A percentile compares a stretch with the other conserved stretches of the same genome.
Conservation (phyloP, 2,329 filamentous ascomycete genomes). For the Trichoderma gracile region DNA sequence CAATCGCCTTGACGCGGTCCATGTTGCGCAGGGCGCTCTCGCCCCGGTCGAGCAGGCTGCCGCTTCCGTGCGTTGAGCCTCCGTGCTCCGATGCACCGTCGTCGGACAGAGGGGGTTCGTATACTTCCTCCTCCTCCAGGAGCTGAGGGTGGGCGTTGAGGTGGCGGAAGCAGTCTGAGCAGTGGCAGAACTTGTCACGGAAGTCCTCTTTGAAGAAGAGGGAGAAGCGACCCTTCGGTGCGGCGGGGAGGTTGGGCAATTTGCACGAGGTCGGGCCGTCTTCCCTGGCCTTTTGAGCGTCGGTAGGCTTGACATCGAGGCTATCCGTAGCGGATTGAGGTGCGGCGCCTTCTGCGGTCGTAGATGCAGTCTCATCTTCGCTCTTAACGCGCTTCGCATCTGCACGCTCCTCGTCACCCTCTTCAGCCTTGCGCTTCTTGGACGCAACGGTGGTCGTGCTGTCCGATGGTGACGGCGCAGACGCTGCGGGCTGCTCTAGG, state of each 20-base stretch:
- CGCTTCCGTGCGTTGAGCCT: constrained; percentile 67
- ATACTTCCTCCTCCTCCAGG: constrained; percentile 89
- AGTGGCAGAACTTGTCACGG: constrained; percentile 80
- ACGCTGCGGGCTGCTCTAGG: constrained; percentile 32
- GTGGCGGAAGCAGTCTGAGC: constrained; percentile 73
- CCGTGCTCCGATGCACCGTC: constrained; percentile 56
- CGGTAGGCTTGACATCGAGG: neutral
- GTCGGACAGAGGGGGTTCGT: constrained; percentile 85
- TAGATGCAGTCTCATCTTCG: constrained; percentile 35
- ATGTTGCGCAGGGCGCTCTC: constrained; percentile 90
- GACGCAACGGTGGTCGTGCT: constrained; percentile 30
- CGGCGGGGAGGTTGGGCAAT: constrained; percentile 56
- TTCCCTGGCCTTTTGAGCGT: neutral
- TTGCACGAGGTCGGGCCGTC: constrained; percentile 52
- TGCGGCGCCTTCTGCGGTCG: neutral
- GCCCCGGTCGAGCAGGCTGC: constrained; percentile 84
- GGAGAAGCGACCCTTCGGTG: constrained; percentile 65
- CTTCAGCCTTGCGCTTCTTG: constrained; percentile 69
- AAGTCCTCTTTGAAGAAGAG: constrained; percentile 81
- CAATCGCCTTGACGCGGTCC: constrained; percentile 88
- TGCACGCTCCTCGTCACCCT: constrained; percentile 39
- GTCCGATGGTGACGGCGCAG: constrained; percentile 10
- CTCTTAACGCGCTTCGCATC: constrained; percentile 57
- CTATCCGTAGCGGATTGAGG: neutral
- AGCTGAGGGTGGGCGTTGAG: constrained; percentile 75